Base-by-base conservation (phyloP, 768 basidiomycete species). In the Tylopilus plumbeoviolaceoides region DNA sequence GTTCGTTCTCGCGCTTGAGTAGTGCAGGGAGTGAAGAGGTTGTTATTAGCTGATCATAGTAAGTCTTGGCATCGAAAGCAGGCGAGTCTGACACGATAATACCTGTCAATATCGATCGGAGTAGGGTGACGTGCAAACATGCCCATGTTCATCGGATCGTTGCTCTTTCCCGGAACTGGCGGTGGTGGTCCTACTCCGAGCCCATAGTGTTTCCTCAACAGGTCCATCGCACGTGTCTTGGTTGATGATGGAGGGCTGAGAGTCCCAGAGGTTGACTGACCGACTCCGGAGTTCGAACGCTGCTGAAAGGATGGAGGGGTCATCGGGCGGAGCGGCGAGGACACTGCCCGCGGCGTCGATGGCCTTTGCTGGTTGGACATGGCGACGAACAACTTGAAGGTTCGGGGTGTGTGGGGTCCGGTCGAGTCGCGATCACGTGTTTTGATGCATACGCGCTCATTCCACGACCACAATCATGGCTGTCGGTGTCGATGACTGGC, bases 191-290 rank as follows among this genome's bases (percentile, higher is more conserved):
- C 85, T n/a, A 89, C 72, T 17, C 84, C 87, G 25, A 95, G 70
- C 6, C 91, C 90, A 76, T 95, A 95, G 63, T 95, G 91, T 59
- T 89, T 91, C 61, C 92, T 76, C 47, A 94, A 63, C 45, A 93
- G 66, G 64, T 92, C 89, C 59, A 86, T 76, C 12, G 91, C 91
- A 15, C 84, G 75, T 18, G 78, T 73, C 61, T 83, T 84, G 20
- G 64, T 55, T 30, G 65, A 61, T 21, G 70, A 65, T 39, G 70
- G 62, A 25, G 73, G 57, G 18, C 68, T 47, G 23, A 59, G 52
- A n/a, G 61, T 47, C 38, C 55, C 61, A 7, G 69, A 59, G 38
- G 55, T 50, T 59, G 62, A 36, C 60, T 60, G 47, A 50, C 57
- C 31, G 65, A 55, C 49, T 44, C 57, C 54, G 48, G 60, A 38